Percentiles rank a stretch among this genome's conserved stretches.
Evolutionary conservation across 1,139 yeast species (phyloP).

Genomic region (Candida freyschussii): DNA sequence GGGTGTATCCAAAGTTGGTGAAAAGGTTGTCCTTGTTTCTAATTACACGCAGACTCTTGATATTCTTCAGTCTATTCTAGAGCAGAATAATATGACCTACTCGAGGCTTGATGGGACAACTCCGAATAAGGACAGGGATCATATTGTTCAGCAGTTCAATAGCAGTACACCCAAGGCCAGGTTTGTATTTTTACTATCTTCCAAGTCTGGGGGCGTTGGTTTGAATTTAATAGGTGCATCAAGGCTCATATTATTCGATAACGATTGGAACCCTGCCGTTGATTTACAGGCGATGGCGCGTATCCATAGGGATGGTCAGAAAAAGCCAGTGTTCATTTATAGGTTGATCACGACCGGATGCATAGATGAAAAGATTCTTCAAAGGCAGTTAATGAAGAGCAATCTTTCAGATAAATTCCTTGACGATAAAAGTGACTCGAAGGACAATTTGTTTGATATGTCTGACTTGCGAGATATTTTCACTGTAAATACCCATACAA

Average conservation of each 20-base stretch:
- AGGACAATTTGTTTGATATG: constrained; percentile 50
- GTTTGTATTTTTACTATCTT: constrained; percentile 73
- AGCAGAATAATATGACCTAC: constrained; percentile 45
- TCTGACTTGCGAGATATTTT: constrained; percentile 75
- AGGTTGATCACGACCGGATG: constrained; percentile 83
- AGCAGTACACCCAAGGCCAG: constrained; percentile 35
- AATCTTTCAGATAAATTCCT: constrained; percentile 76
- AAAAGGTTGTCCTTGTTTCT: constrained; percentile 82
- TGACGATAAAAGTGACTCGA: constrained; percentile 44
- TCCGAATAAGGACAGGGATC: constrained; percentile 57
- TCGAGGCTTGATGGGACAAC: constrained; percentile 83
- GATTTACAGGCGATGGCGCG: constrained; percentile 97
- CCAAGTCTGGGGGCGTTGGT: constrained; percentile 95
- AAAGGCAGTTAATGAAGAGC: constrained; percentile 84
- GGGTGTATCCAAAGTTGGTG: constrained; percentile 44
- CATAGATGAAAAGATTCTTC: constrained; percentile 91
- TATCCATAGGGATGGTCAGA: constrained; percentile 91
- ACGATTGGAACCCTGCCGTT: constrained; percentile 93
- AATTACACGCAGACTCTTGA: constrained; percentile 88
- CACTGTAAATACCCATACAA: constrained; percentile 46
- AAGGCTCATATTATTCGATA: constrained; percentile 74
- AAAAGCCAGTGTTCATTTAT: constrained; percentile 71
- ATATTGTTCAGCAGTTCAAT: constrained; percentile 69
- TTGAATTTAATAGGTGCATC: constrained; percentile 89
- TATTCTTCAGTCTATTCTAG: constrained; percentile 56